Evolutionary conservation across 1,284 basidiomycete species (phyloP), one percentile per base, ranked within the genome.

Genomic region (Flammula alnicola): DNA sequence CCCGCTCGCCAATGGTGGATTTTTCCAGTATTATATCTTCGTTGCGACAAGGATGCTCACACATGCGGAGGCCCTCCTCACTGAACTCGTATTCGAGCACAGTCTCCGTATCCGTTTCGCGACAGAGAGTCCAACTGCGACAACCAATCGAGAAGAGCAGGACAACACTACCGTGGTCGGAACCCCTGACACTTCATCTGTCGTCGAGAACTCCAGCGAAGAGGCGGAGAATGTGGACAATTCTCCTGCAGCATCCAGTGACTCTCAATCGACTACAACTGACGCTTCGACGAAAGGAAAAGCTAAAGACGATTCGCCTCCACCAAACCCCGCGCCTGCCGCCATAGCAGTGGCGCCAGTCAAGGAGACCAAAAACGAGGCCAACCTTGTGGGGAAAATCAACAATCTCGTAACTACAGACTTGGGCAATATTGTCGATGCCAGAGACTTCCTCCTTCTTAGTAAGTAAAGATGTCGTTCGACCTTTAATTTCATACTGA

Each of bases 81-180:
- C 86, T 0, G 80, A 88, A 55, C 74, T 89, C 4, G 67, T 90
- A 7, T 88, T 89, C 60, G 84, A 88, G 49, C 87, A 90, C 57
- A 73, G 85, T 2, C 71, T 89, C 3, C 78, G 86, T 27, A 80
- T 89, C 31, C 77, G 87, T 16, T 76, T 88, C 69, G 83, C 82
- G 59, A 74, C 80, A 2, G 77, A 81, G 56, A 64, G 65, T 1
- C 23, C 46, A 17, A 47, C 47, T 25, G 26, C 12, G 16, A 49
- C 41, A 6, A 38, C 47, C 17, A 30, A 45, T 8, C 33, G 26
- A 23, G 31, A 20, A 25, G 37, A 27, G 32, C 48, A 3, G 33
- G 19, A 25, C 30, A 14, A n/a, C 10, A 26, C 12, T 17, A 47
- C 43, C 37, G 49, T 32, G 4, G 37, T 47, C 4, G 48, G 42